Conservation (phyloP, 108 stramenopile genomes). For the Schizochytrium sp. region DNA sequence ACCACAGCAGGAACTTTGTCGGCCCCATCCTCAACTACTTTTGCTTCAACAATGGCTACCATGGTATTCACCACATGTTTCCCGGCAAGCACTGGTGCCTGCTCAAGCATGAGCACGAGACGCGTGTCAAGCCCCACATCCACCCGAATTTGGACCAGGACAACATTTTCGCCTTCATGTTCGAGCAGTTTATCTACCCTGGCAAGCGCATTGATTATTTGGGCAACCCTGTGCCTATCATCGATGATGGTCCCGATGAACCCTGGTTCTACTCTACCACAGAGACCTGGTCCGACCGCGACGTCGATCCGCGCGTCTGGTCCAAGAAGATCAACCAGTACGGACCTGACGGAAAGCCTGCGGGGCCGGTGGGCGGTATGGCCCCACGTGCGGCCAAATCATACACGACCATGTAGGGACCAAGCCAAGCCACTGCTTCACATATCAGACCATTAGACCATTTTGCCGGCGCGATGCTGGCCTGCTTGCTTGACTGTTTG, state of each 20-base stretch:
- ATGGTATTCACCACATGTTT: constrained; percentile 12
- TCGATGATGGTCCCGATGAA: background rate
- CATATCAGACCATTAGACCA: no score
- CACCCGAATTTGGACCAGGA: background rate
- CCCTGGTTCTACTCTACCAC: background rate
- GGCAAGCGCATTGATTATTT: constrained; percentile 6
- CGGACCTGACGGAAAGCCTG: background rate
- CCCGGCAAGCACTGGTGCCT: background rate
- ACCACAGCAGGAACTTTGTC: background rate
- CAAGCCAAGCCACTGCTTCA: no score
- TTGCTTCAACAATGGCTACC: constrained; percentile 17
- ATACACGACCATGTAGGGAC: no score
- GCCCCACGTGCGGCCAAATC: no score
- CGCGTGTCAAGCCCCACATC: constrained; percentile 9
- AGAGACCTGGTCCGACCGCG: background rate
- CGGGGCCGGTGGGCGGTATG: background rate
- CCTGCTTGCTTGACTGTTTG: no score
- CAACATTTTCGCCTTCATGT: background rate
- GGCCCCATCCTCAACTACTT: background rate
- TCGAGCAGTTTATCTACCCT: background rate
- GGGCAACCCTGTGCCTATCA: background rate
- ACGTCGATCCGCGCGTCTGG: constrained; percentile 11
- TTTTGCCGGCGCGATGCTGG: no score
- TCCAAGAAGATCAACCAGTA: background rate
- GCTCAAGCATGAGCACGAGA: constrained; percentile 15